Evolutionary conservation across 345 rosid species (phyloP).

Genomic region (Aethionema arabicum): DNA sequence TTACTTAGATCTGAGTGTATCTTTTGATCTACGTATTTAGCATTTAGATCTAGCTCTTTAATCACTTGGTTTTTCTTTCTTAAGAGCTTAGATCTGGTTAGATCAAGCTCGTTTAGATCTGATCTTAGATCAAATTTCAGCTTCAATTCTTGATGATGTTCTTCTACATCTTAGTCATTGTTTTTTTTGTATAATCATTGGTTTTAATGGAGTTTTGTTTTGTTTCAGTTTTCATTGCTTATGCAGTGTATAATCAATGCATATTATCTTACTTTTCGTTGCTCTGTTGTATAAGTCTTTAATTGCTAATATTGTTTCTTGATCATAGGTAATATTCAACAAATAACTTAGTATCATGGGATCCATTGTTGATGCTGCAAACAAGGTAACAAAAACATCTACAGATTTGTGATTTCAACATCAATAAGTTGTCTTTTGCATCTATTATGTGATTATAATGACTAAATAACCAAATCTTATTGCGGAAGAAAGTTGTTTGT

Average conservation of each 20-base stretch:
- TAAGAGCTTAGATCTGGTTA: not conserved
- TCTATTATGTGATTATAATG: not conserved
- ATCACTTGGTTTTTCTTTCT: not conserved
- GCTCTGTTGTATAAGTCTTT: not conserved
- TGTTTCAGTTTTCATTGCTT: too few species aligned
- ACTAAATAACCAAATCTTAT: slow-evolving; percentile 4
- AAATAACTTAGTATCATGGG: slow-evolving; percentile 51
- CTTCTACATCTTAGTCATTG: not conserved
- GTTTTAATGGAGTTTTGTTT: not conserved
- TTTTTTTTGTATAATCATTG: not conserved
- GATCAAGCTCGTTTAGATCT: not conserved
- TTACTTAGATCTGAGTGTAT: slow-evolving; percentile 21
- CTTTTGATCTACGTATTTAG: slow-evolving; percentile 10
- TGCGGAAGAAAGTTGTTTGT: not conserved
- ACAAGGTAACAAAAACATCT: slow-evolving; percentile 43
- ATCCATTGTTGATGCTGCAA: slow-evolving; percentile 49
- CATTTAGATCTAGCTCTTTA: slow-evolving; percentile 26
- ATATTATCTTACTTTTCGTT: too few species aligned
- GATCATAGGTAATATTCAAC: slow-evolving; percentile 20
- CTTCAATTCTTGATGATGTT: too few species aligned
- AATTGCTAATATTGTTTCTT: slow-evolving; percentile 2
- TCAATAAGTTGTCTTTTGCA: not conserved
- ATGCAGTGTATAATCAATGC: too few species aligned
- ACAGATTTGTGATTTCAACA: not conserved
- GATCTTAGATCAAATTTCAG: not conserved